Base-by-base conservation (phyloP, 805 yeast genomes). In the Hermanozyma aechmeae region DNA sequence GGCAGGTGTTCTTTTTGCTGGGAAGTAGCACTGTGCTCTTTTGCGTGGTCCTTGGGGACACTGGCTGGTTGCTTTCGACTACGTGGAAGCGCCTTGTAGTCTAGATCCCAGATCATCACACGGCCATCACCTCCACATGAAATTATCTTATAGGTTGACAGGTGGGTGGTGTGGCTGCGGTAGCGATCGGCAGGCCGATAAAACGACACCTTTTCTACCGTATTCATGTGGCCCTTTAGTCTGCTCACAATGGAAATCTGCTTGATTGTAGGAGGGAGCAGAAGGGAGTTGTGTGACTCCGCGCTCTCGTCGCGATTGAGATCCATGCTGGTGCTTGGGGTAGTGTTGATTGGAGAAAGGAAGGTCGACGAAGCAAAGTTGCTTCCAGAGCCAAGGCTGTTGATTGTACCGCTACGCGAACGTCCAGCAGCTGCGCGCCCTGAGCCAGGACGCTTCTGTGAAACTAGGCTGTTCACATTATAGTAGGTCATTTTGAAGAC, bases 31-130 rank as follows among this genome's bases (percentile, higher is more conserved):
- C n/a, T n/a, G n/a, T n/a, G n/a, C n/a, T n/a, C n/a, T n/a, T n/a
- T n/a, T n/a, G n/a, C n/a, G n/a, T n/a, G n/a, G n/a, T n/a, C n/a
- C n/a, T n/a, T n/a, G n/a, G n/a, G n/a, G n/a, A n/a, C n/a, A n/a
- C n/a, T n/a, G n/a, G n/a, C n/a, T n/a, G n/a, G n/a, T n/a, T n/a
- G n/a, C n/a, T n/a, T n/a, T n/a, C n/a, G n/a, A n/a, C n/a, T n/a
- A n/a, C 54, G 52, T 4, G 65, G 61, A 15, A 62, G 45, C 4
- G 65, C 63, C 32, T 56, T 58, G 34, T 55, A 55, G 34, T 62
- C 65, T 42, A 62, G 60, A 30, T 62, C 68, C 68, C 68, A 62
- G 11, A 60, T 34, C n/a, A 59, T 46, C 5, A 59, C 46, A 29
- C 56, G 54, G 1, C 64, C 65, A 35, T 62, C 68, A 31, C 38